Conservation (phyloP, 495 filamentous ascomycete genomes). For the Patellaria atrata region DNA sequence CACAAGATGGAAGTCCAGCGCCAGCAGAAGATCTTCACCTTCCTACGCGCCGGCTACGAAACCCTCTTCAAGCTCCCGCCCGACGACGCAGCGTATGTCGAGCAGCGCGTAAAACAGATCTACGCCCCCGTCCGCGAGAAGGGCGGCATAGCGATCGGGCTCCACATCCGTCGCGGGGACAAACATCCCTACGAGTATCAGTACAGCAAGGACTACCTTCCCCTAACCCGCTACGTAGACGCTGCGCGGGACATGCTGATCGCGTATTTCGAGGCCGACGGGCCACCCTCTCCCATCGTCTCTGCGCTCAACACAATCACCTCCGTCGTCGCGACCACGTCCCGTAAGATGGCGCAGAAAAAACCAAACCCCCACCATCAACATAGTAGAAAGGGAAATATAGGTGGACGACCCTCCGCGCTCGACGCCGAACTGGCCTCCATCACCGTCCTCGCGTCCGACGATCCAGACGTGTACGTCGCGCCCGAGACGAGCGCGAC, state of each 20-base stretch:
- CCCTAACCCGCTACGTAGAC: constrained; percentile 43
- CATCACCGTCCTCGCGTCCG: constrained; percentile 47
- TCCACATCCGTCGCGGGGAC: constrained; percentile 65
- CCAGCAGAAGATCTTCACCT: constrained; percentile 41
- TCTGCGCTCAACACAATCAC: constrained; percentile 6
- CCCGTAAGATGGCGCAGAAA: too few relatives aligned
- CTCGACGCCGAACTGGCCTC: constrained; percentile 5
- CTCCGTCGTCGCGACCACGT: too few relatives aligned
- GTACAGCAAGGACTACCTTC: constrained; percentile 53
- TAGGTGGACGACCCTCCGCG: too few relatives aligned
- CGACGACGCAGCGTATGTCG: constrained; percentile 44
- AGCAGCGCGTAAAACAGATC: constrained; percentile 34
- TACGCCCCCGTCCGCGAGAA: constrained; percentile 23
- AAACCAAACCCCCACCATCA: too few relatives aligned
- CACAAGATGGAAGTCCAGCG: constrained; percentile 33
- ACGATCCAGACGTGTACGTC: constrained; percentile 54
- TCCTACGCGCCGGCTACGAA: constrained; percentile 48
- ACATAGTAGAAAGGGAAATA: too few relatives aligned
- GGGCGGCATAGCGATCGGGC: constrained; percentile 39
- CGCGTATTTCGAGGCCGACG: constrained; percentile 7
- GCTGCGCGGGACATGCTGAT: constrained; percentile 29
- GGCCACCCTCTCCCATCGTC: too few relatives aligned
- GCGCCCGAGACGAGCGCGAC: constrained; percentile 37
- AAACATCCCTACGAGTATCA: constrained; percentile 50
- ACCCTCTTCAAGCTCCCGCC: constrained; percentile 44